phyloP scores from a whole-genome alignment of 2,329 filamentous ascomycete genomes.

The Fusarium buxicola region DNA sequence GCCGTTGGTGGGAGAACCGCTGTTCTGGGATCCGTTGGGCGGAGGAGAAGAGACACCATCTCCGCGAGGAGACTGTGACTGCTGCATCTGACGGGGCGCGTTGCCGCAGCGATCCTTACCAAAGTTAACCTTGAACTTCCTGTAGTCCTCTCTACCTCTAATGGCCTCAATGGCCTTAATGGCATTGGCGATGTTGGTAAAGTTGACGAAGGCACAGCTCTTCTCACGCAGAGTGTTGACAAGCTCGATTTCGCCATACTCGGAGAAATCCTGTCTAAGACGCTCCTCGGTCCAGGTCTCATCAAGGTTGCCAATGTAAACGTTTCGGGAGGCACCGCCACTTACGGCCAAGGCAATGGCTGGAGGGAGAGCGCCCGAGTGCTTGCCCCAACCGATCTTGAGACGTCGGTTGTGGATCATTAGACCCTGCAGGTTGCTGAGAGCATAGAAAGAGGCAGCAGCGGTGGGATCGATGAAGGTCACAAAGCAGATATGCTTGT shows the following conservation, averaged over 20 bases:
- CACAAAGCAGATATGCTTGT: conserved; percentile 99
- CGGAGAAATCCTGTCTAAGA: conserved; percentile 93
- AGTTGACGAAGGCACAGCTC: conserved; percentile 99
- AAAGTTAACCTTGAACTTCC: conserved; percentile 99
- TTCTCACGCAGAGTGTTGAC: conserved; percentile 98
- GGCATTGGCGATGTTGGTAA: conserved; percentile 99
- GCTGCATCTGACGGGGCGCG: conserved; percentile 85
- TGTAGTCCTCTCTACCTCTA: conserved; percentile 94
- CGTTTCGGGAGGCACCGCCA: conserved; percentile 96
- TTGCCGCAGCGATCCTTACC: conserved; percentile 99
- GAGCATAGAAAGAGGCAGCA: conserved; percentile 95
- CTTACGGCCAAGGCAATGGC: conserved; percentile 97
- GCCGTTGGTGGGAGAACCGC: conserved; percentile 65
- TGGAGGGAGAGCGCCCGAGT: conserved; percentile 94
- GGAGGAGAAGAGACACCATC: conserved; percentile 70
- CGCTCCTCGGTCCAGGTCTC: conserved; percentile 98
- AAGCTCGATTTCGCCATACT: conserved; percentile 97
- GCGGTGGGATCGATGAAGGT: conserved; percentile 99
- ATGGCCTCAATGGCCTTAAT: conserved; percentile 99
- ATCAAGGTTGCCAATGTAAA: conserved; percentile 97
- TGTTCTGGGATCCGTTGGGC: conserved; percentile 70
- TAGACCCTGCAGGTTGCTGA: conserved; percentile 95
- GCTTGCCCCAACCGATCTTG: conserved; percentile 99
- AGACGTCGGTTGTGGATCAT: conserved; percentile 99
- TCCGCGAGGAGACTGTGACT: conserved; percentile 74